Conservation (phyloP, 2,329 filamentous ascomycete species). For the Trichoderma citrinoviride region DNA sequence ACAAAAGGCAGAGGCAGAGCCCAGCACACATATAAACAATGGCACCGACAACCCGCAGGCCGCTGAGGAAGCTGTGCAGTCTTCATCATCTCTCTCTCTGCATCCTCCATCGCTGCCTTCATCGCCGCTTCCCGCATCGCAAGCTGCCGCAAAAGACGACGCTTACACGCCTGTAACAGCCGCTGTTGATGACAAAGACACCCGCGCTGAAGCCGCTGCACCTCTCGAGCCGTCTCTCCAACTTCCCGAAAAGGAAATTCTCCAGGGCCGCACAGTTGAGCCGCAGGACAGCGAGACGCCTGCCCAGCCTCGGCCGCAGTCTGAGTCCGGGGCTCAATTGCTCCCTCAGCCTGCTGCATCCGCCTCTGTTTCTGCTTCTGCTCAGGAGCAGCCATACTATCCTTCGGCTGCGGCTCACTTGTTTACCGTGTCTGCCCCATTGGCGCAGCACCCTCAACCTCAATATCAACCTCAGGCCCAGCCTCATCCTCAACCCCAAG, state of each 20-base stretch:
- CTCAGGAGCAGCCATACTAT: conserved; percentile 9
- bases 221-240: not conserved
- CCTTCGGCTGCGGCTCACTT: conserved; percentile 10
- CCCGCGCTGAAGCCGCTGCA: not conserved
- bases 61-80: too few species aligned
- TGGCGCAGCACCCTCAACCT: not conserved
- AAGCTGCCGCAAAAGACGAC: not conserved
- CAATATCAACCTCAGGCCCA: not conserved
- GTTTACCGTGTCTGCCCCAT: not conserved
- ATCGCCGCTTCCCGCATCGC: too few species aligned
- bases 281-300: not conserved
- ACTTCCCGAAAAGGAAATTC: conserved; percentile 19
- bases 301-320: not conserved
- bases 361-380: too few species aligned
- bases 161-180: conserved; percentile 1
- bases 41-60: too few species aligned
- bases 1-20: too few species aligned
- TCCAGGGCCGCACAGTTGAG: not conserved
- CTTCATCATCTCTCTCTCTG: too few species aligned
- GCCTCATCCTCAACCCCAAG: not conserved
- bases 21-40: too few species aligned
- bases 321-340: not conserved
- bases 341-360: not conserved
- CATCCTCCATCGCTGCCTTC: too few species aligned
- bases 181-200: not conserved